These are phyloP conservation scores for Talaromyces sp. DNA, from an alignment of 2,329 filamentous ascomycete species.

Conservation along the genomic window DNA sequence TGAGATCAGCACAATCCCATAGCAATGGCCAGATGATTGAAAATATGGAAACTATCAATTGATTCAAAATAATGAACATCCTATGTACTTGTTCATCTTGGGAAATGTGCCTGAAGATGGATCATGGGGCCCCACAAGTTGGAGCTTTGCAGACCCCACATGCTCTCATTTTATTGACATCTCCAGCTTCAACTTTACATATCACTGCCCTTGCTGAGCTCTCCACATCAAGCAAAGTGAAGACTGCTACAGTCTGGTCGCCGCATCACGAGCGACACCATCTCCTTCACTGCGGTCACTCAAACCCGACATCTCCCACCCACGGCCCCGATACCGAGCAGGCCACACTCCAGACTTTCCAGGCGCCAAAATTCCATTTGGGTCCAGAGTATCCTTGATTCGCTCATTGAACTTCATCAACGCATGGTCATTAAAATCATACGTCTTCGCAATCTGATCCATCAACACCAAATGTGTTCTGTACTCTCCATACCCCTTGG, in stretches of 20 bases:
- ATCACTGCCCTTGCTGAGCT: neutral
- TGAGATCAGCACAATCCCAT: neutral
- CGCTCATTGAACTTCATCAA: slow-evolving; percentile 44
- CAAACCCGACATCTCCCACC: slow-evolving; percentile 14
- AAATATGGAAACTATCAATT: neutral
- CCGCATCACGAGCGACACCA: slow-evolving; percentile 10
- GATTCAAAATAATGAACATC: neutral
- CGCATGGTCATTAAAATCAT: slow-evolving; percentile 42
- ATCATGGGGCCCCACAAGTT: slow-evolving; percentile 1
- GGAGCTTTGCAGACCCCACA: neutral
- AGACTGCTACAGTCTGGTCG: slow-evolving; percentile 4
- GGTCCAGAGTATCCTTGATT: slow-evolving; percentile 49
- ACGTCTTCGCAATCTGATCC: slow-evolving; percentile 40
- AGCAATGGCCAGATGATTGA: neutral
- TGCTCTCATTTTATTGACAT: neutral
- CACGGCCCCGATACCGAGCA: slow-evolving; percentile 10
- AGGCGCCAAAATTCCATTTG: slow-evolving; percentile 48
- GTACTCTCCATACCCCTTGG: slow-evolving; percentile 18
- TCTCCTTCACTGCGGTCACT: slow-evolving; percentile 2
- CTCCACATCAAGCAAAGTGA: neutral
- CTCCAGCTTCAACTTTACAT: slow-evolving; percentile 1
- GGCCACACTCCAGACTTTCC: slow-evolving; percentile 49
- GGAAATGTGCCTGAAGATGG: neutral
- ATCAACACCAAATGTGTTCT: slow-evolving; percentile 16
- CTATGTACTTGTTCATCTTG: neutral